Evolutionary conservation across 139 green algal genomes (phyloP).

Genomic region (Monoraphidium neglectum): DNA sequence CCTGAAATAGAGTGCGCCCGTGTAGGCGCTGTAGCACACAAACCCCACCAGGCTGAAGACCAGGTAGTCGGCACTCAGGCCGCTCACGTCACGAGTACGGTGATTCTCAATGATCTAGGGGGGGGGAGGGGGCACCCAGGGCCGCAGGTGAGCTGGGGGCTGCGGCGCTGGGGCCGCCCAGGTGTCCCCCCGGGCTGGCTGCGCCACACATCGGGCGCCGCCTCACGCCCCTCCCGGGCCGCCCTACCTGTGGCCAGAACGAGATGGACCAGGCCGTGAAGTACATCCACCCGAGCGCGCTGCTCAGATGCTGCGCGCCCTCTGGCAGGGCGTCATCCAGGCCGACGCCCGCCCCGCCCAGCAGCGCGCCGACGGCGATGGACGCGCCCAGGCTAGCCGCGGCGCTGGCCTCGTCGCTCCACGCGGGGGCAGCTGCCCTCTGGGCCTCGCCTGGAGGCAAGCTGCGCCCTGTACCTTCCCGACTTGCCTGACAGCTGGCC

Average conservation of each 20-base stretch:
- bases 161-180: no score
- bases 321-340: constrained; percentile 6
- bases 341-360: not conserved
- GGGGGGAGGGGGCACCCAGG: constrained; percentile 22
- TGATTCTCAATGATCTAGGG: constrained; percentile 64
- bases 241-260: constrained; percentile 43
- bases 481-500: no score
- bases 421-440: no score
- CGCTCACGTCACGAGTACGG: constrained; percentile 46
- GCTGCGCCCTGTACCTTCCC: no score
- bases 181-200: no score
- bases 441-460: no score
- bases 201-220: no score
- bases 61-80: constrained; percentile 65
- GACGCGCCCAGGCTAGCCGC: no score
- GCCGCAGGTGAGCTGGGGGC: no score
- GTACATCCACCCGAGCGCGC: constrained; percentile 47
- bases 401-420: no score
- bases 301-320: not conserved
- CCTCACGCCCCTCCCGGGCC: not conserved
- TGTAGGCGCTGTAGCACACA: constrained; percentile 64
- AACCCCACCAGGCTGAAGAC: constrained; percentile 52
- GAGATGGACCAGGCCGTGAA: constrained; percentile 52
- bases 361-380: not conserved
- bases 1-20: constrained; percentile 53